These are phyloP conservation scores for Vickermania spadyakhi DNA, from an alignment of 208 protist species.

Conservation along the genomic window DNA sequence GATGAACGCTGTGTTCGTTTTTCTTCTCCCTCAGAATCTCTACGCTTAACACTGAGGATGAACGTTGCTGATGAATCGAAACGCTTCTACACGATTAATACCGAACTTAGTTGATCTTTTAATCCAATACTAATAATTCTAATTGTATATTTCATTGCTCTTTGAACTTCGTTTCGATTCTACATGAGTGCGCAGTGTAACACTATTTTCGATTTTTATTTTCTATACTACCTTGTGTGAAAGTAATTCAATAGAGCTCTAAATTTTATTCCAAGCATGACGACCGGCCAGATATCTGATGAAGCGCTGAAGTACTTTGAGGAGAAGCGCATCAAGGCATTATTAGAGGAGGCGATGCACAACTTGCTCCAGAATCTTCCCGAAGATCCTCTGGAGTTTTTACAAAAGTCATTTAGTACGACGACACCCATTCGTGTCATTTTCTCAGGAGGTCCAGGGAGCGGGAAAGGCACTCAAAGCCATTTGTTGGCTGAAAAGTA, in stretches of 20 bases:
- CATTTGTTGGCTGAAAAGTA: slow-evolving; percentile 81
- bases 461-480: slow-evolving; percentile 75
- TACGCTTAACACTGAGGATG: slow-evolving; percentile 26
- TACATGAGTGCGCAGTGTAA: too few relatives aligned
- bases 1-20: slow-evolving; percentile 28
- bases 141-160: too few relatives aligned
- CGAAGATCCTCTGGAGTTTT: slow-evolving; percentile 52
- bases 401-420: slow-evolving; percentile 34
- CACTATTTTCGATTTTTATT: too few relatives aligned
- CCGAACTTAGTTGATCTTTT: background rate
- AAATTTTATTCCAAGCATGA: slow-evolving; percentile 22
- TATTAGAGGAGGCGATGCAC: slow-evolving; percentile 76
- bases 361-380: slow-evolving; percentile 56
- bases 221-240: background rate
- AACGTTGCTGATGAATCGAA: slow-evolving; percentile 11
- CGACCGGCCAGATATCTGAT: slow-evolving; percentile 52
- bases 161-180: too few relatives aligned
- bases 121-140: too few relatives aligned
- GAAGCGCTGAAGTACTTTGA: slow-evolving; percentile 57
- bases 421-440: slow-evolving; percentile 58
- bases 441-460: slow-evolving; percentile 65
- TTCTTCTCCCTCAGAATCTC: slow-evolving; percentile 2
- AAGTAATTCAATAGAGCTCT: background rate
- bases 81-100: slow-evolving; percentile 28
- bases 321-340: slow-evolving; percentile 42